Conservation (phyloP, 495 filamentous ascomycete genomes). For the Glarea lozoyensis region DNA sequence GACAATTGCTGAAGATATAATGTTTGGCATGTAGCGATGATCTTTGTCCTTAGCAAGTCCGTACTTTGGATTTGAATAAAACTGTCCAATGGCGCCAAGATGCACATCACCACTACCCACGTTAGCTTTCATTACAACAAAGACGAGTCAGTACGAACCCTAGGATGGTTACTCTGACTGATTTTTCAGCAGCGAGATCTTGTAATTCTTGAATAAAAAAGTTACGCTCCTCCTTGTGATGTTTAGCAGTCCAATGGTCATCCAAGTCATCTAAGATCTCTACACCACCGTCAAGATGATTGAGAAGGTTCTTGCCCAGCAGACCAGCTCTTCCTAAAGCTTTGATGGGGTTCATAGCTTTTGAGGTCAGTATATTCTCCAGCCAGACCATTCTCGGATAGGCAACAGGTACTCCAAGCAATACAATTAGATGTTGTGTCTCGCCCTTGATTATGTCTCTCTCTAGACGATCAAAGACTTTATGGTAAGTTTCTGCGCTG, state of each 20-base stretch:
- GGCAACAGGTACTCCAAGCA: constrained; percentile 80
- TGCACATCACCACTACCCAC: constrained; percentile 74
- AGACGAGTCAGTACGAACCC: constrained; percentile 37
- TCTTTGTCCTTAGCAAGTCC: constrained; percentile 74
- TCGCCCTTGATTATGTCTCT: constrained; percentile 74
- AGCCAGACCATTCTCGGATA: constrained; percentile 81
- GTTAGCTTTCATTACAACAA: constrained; percentile 6
- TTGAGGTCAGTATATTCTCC: constrained; percentile 75
- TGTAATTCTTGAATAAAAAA: constrained; percentile 86
- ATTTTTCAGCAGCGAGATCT: constrained; percentile 81
- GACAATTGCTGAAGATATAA: constrained; percentile 87
- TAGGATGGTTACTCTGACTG: constrained; percentile 80
- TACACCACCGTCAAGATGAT: constrained; percentile 84
- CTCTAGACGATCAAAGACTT: constrained; percentile 76
- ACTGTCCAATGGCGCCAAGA: constrained; percentile 83
- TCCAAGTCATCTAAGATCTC: constrained; percentile 89
- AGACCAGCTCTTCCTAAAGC: constrained; percentile 75
- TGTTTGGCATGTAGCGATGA: constrained; percentile 83
- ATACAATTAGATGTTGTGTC: constrained; percentile 80
- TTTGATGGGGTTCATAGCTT: constrained; percentile 77
- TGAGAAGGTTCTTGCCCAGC: constrained; percentile 66
- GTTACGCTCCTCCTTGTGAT: constrained; percentile 81
- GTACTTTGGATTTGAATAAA: constrained; percentile 81
- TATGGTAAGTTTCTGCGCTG: constrained; percentile 69
- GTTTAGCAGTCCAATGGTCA: constrained; percentile 95